Percentiles rank a stretch among this genome's conserved stretches.
Evolutionary conservation across 306 rosid genomes (phyloP).

Genomic region (Castanea mollissima): DNA sequence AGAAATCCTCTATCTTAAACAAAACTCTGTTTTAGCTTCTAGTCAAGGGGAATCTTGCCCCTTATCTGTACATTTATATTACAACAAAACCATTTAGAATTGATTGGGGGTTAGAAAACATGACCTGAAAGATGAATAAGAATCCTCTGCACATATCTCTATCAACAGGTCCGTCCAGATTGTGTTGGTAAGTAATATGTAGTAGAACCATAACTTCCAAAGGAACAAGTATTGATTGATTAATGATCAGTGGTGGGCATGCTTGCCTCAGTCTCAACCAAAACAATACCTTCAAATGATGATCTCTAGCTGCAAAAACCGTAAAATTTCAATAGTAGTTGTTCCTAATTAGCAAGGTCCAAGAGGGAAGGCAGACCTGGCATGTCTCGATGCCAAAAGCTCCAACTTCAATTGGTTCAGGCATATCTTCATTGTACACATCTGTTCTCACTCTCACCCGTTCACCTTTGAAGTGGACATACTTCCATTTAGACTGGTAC

Average conservation of each 20-base stretch:
- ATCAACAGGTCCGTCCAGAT: background rate
- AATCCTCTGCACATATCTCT: background rate
- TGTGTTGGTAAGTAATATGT: background rate
- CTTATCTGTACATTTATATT: background rate
- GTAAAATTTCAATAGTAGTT: background rate
- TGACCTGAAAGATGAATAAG: no score
- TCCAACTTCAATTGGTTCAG: slow-evolving; percentile 21
- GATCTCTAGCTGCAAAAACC: background rate
- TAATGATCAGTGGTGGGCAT: no score
- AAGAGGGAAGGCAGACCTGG: background rate
- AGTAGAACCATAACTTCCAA: background rate
- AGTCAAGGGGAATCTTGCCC: background rate
- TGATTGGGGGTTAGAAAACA: no score
- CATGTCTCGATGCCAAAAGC: background rate
- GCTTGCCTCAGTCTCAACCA: background rate
- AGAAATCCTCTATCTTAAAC: background rate
- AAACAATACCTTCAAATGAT: background rate
- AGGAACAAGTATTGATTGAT: no score
- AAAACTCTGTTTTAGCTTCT: background rate
- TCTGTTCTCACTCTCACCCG: slow-evolving; percentile 68
- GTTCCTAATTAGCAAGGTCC: background rate
- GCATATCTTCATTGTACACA: slow-evolving; percentile 37
- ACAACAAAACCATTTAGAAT: no score
- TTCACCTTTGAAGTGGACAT: slow-evolving; percentile 77
- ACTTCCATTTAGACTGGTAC: slow-evolving; percentile 79